Base-by-base conservation (phyloP, 306 rosid species). In the Oxytropis ochrocephala region DNA sequence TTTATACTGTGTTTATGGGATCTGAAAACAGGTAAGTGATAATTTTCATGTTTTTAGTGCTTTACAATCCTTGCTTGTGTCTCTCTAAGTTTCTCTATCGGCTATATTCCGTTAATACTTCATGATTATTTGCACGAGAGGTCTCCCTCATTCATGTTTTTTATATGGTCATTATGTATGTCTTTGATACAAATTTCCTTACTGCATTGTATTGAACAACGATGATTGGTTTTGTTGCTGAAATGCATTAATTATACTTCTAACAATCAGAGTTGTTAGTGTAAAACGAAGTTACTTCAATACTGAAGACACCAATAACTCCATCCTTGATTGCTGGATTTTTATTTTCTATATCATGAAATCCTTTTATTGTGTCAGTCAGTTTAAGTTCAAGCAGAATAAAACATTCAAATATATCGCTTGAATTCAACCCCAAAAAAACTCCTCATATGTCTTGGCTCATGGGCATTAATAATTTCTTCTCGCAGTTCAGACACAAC, bases 1-100 rank as follows among this genome's bases (percentile, higher is more conserved):
- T 94, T 75, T 94, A 89, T 79, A 88, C 96, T 1, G 89, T 91
- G 69, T 94, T 82, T 70, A 94, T 94, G 99, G 97, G 99, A 75
- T 78, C 99, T 78, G 97, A 94, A 76, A 94, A 94, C 81, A 94
- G 99, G 99, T 81, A 67, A 49, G 50, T 62, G 36, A 58, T 42
- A 30, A 13, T 24, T 61, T 44, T 73, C 46, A 18, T 42, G 62
- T 75, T 66, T 66, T 53, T 52, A 60, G 16, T 51, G 75, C 60
- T 70, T 43, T 50, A 48, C 32, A 39, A 13, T 60, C 17, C 55
- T 52, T 13, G 16, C 36, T 33, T 65, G 53, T 51, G 44, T 47
- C 35, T 64, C 69, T 27, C 38, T 6, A 7, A 68, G 51, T 67
- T 38, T 64, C 46, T 38, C 35, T 39, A 17, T 58, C 43, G 47